These are phyloP conservation scores for Tuber magnatum DNA, from an alignment of 495 filamentous ascomycete genomes.

Conservation along the genomic window DNA sequence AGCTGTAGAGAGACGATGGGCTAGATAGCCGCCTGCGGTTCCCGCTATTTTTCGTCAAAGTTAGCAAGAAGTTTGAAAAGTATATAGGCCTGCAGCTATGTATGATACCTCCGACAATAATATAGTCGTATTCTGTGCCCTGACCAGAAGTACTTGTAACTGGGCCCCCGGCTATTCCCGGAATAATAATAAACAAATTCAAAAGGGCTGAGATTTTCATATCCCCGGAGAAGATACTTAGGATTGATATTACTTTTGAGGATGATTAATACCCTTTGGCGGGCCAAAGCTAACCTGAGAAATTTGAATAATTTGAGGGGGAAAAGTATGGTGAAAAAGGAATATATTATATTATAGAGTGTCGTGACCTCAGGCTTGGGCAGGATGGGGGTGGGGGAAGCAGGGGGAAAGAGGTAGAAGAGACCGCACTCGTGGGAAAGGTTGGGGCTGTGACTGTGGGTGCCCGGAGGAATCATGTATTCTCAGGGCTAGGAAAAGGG, in stretches of 20 bases:
- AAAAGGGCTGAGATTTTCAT: background rate
- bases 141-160: background rate
- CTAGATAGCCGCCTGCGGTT: constrained; percentile 27
- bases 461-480: background rate
- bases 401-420: too few relatives aligned
- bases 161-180: background rate
- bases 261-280: background rate
- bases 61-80: background rate
- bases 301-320: background rate
- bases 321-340: background rate
- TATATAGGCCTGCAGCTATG: too few relatives aligned
- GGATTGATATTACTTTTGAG: background rate
- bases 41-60: constrained; percentile 13
- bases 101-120: background rate
- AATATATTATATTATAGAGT: background rate
- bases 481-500: background rate
- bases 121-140: background rate
- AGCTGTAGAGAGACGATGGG: constrained; percentile 30
- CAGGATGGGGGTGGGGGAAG: background rate
- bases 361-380: background rate
- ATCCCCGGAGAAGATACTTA: background rate
- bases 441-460: background rate
- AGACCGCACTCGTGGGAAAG: background rate
- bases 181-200: too few relatives aligned
- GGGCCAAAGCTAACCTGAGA: background rate